Base-by-base conservation (phyloP, 1,139 yeast species). In the Magnusiomyces suaveolens region DNA sequence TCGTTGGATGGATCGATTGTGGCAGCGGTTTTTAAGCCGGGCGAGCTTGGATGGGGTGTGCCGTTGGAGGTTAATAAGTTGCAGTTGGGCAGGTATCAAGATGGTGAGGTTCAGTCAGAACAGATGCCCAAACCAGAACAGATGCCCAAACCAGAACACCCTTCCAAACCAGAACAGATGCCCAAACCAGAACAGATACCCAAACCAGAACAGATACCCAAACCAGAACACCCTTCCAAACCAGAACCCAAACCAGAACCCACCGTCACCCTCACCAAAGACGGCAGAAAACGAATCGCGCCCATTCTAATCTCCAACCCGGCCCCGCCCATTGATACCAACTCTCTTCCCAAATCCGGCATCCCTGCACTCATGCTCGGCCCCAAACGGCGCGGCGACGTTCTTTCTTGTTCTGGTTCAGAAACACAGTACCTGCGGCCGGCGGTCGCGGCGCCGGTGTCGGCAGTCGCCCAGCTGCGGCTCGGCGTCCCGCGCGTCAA, bases 1-100 rank as follows among this genome's bases (percentile, higher is more conserved):
- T 87, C 96, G 1, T 72, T 89, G 50, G 97, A 92, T 69, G 96
- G 98, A 1, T 75, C 89, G 0, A 83, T 92, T 6, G 75, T 89
- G 0, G 79, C 83, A n/a, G 74, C 88, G 0, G 64, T 72, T 10
- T 92, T 92, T 66, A 89, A 81, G 25, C 69, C 71, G 1, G 75
- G 78, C 43, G 98, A 92, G 64, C 72, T 92, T 39, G 98, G 98
- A 1, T 73, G 70, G 43, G 81, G 82, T 2, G 80, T 87, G 1
- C 81, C 92, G 14, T 60, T 75, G 25, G 87, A 80, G 46, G 84
- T 80, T 56, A 82, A 85, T 57, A 83, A 80, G 57, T 75, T 78
- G 51, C 87, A 85, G 58, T 75, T 92, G 57, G 82, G 84, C 60
- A 77, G 89, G 60, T 92, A 86, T 66, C 97, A 98, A 58, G 90